Evolutionary conservation across 75 land plant species (phyloP).

Genomic region (Pinus tabuliformis): DNA sequence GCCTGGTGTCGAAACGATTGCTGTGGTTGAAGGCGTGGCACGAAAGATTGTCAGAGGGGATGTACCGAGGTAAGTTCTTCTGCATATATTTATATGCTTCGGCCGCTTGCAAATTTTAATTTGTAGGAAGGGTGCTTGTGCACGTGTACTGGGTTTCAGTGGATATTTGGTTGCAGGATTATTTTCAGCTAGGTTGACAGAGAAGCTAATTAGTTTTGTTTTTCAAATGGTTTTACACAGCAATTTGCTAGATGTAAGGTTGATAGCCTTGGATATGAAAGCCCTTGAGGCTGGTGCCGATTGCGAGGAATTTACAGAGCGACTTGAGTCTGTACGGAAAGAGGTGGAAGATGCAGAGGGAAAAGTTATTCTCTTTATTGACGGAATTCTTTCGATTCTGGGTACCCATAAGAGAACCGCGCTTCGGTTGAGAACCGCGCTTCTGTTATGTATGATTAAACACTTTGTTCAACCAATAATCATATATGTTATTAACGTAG

Average conservation of each 20-base stretch:
- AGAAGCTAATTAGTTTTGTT: no score
- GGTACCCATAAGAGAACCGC: conserved; percentile 64
- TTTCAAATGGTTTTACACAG: no score
- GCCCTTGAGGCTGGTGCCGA: no score
- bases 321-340: conserved; percentile 84
- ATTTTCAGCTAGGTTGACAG: no score
- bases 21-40: conserved; percentile 94
- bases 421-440: background rate
- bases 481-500: background rate
- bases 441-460: background rate
- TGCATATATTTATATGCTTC: background rate
- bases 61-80: conserved; percentile 57
- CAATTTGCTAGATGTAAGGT: no score
- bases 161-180: no score
- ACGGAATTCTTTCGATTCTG: conserved; percentile 37
- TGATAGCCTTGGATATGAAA: no score
- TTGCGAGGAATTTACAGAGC: conserved; percentile 36
- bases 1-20: conserved; percentile 98
- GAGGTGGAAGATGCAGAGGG: conserved; percentile 97
- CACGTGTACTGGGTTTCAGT: no score
- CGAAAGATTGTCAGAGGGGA: conserved; percentile 95
- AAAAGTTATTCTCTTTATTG: conserved; percentile 73
- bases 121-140: no score
- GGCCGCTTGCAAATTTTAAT: no score
- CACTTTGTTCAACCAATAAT: background rate